Percentiles rank a stretch among this genome's conserved stretches.
phyloP scores from a whole-genome alignment of 2,329 filamentous ascomycete genomes.

The Aureobasidium mangrovei region DNA sequence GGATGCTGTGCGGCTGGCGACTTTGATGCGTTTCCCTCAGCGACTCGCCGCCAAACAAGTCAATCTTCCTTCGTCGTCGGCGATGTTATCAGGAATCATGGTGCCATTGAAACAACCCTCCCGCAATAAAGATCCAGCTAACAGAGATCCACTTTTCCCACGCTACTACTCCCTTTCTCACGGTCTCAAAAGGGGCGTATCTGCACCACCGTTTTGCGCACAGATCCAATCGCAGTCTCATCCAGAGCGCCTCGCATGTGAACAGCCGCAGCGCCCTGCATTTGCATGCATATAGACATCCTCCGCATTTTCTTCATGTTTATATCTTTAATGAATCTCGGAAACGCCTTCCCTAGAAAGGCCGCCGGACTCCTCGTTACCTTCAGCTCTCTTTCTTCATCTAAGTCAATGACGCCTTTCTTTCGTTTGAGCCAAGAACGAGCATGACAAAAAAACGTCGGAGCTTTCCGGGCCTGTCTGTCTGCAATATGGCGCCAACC shows the following conservation, averaged over 20 bases:
- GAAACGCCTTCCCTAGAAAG: no score
- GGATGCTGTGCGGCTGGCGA: no score
- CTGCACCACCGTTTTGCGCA: constrained; percentile 5
- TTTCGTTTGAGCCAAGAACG: neutral
- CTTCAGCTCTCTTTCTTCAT: neutral
- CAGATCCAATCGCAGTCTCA: neutral
- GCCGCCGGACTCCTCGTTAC: neutral
- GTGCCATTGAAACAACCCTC: neutral
- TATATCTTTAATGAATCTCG: neutral
- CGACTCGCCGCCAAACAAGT: no score
- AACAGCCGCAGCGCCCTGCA: no score
- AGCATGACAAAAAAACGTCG: neutral
- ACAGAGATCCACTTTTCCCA: neutral
- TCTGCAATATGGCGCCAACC: neutral
- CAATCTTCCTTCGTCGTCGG: neutral
- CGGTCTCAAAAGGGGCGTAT: neutral
- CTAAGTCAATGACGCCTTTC: neutral
- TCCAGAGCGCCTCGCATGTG: no score
- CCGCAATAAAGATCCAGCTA: neutral
- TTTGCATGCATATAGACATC: neutral
- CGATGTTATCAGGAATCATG: neutral
- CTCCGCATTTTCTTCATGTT: neutral
- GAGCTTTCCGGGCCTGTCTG: neutral
- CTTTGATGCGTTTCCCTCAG: no score
- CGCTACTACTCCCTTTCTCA: neutral